Base-by-base conservation (phyloP, 768 basidiomycete species). In the Auricularia sp. region DNA sequence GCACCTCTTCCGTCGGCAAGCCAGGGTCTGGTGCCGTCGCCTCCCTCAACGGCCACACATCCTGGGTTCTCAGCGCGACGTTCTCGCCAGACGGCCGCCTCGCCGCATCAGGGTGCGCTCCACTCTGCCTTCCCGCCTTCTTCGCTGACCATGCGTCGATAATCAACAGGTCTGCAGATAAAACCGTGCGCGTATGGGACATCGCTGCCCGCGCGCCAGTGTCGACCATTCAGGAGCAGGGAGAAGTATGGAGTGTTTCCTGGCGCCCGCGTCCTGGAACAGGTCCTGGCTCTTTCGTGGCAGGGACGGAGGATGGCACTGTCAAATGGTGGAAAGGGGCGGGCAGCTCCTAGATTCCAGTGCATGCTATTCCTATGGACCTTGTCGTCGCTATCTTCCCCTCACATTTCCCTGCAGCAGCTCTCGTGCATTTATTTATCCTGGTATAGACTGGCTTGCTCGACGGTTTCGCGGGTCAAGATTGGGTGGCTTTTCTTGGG, bases 131-230 rank as follows among this genome's bases (percentile, higher is more conserved):
- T 51, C 47, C 1, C 14, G 6, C 21, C 47, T 23, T 36, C 5
- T 34, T 64, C 35, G 39, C 34, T 34, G 18, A 51, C 42, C 56
- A 62, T 62, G 42, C 35, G 21, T n/a, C 36, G 18, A 18, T 51
- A 53, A 64, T 63, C 23, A 59, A 51, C 63, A 91, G 91, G 18
- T 92, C 91, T 56, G 87, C 90, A 11, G 92, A 94, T 74, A 90
- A 88, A 74, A 87, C 84, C 1, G 84, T 91, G 67, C 92, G 91
- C 70, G 84, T 93, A 7, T 94, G 92, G 92, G 92, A 94, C 69
- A 81, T 93, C 62, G 82, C 80, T 3, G 82, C 89, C 5, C 85
- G 90, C 4, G 77, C 85, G 1, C 84, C 84, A 11, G 90, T 93
- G 21, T 89, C 87, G 23, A 92, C 90, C 0, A 78, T 88, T 5